Evolutionary conservation across 352 stramenopile genomes (phyloP).

Genomic region (Phytophthora foliorum): DNA sequence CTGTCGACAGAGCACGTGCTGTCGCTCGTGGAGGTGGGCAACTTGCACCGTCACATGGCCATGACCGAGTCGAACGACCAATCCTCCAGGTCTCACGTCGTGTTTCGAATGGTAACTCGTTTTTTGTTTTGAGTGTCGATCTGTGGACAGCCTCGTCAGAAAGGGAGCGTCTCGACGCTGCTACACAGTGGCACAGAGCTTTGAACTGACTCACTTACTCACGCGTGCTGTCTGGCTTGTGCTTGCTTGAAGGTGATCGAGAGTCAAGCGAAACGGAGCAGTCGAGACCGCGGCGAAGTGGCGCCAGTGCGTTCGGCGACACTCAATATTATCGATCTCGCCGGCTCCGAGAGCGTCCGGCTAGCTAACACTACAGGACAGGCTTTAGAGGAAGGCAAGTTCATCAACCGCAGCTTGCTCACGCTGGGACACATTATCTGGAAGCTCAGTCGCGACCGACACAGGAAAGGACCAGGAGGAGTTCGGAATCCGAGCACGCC

Average conservation of each 20-base stretch:
- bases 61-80: conserved; percentile 82
- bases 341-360: conserved; percentile 89
- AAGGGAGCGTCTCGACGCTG: conserved; percentile 23
- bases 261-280: conserved; percentile 65
- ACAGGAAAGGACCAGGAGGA: conserved; percentile 30
- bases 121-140: conserved; percentile 23
- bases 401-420: conserved; percentile 93
- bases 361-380: conserved; percentile 83
- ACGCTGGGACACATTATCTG: conserved; percentile 96
- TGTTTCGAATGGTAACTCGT: conserved; percentile 73
- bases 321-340: conserved; percentile 93
- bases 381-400: conserved; percentile 85
- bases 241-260: conserved; percentile 65
- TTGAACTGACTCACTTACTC: conserved; percentile 41
- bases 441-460: conserved; percentile 85
- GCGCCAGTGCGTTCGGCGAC: conserved; percentile 75
- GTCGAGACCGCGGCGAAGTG: conserved; percentile 32
- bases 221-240: conserved; percentile 26
- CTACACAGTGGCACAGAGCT: conserved; percentile 31
- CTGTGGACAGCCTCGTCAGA: conserved; percentile 33
- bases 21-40: conserved; percentile 86
- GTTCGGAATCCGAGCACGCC: conserved; percentile 24
- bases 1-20: conserved; percentile 84
- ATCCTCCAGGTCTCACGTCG: conserved; percentile 80
- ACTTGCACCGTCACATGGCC: conserved; percentile 81